Conservation (phyloP, 495 filamentous ascomycete genomes). For the Apodospora peruviana region DNA sequence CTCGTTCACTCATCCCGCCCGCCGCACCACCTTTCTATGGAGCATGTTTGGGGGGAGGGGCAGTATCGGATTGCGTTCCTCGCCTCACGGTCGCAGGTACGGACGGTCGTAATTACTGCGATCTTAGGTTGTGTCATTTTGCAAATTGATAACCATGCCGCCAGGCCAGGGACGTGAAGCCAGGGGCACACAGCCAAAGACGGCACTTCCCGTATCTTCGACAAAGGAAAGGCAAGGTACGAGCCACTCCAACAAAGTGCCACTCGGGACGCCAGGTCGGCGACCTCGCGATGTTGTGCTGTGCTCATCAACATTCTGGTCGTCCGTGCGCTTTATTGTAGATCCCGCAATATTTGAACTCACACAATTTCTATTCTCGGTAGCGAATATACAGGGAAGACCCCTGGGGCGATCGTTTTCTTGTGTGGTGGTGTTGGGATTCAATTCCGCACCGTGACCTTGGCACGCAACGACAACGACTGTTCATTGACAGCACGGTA, state of each 20-base stretch:
- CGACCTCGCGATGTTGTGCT: constrained; percentile 10
- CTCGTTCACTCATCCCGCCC: background rate
- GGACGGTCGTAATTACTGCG: no score
- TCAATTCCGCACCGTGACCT: background rate
- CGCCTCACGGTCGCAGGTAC: background rate
- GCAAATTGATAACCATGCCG: no score
- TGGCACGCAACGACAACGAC: background rate
- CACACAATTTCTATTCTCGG: background rate
- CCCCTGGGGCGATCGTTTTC: background rate
- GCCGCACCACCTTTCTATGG: no score
- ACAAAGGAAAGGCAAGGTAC: background rate
- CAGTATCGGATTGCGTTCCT: no score
- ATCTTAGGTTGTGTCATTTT: no score
- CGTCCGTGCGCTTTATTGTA: constrained; percentile 12
- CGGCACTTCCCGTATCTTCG: background rate
- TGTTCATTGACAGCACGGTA: no score
- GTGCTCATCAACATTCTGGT: constrained; percentile 4
- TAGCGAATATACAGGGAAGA: background rate
- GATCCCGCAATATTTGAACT: constrained; percentile 11
- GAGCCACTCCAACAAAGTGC: no score
- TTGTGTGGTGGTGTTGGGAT: background rate
- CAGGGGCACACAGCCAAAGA: no score
- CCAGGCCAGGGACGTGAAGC: no score
- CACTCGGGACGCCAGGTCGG: constrained; percentile 9
- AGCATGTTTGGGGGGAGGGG: no score